Base-by-base conservation (phyloP, 805 yeast genomes). In the Starmerella tilneyi region DNA sequence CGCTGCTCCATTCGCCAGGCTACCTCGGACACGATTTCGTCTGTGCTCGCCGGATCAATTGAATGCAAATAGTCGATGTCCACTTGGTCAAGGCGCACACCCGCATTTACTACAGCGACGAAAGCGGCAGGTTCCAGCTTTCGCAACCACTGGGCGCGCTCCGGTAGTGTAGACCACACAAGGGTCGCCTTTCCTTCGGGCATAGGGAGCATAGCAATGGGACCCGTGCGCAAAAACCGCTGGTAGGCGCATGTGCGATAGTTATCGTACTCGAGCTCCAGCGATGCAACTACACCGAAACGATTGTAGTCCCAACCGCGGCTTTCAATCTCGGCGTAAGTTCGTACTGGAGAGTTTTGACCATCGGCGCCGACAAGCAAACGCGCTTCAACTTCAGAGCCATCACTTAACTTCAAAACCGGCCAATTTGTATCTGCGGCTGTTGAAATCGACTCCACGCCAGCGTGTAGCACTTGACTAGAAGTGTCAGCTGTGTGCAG, bases 351-450 rank as follows among this genome's bases (percentile, higher is more conserved):
- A 1, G 96, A 86, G 61, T 86, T 84, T 61, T 78, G 85, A 1
- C 98, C 98, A 61, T 92, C 98, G 31, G 96, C 94, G 8, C 98
- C 98, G 13, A 92, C 76, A 17, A 88, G 67, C n/a, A 88, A 68
- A 44, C 95, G 70, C 0, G 94, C 73, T 56, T 75, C 74, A 41
- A 79, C 68, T 11, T 58, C 52, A 12, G 74, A 73, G 1, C 95
- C 96, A 50, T 73, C 74, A 12, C 75, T 73, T 12, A 88, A 66
- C 21, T 72, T 67, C 12, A 89, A 78, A 8, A 76, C 59, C 1
- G 96, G 96, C 94, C 96, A 84, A 15, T 31, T 29, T 9, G 37
- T 43, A 4, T 15, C 19, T 13, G 46, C 32, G 16, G 32, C 19
- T 11, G 37, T 21, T 26, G 38, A 43, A 42, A 48, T 43, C 26